These are phyloP conservation scores for Russula sp. DNA, from an alignment of 768 basidiomycete genomes.

Conservation along the genomic window DNA sequence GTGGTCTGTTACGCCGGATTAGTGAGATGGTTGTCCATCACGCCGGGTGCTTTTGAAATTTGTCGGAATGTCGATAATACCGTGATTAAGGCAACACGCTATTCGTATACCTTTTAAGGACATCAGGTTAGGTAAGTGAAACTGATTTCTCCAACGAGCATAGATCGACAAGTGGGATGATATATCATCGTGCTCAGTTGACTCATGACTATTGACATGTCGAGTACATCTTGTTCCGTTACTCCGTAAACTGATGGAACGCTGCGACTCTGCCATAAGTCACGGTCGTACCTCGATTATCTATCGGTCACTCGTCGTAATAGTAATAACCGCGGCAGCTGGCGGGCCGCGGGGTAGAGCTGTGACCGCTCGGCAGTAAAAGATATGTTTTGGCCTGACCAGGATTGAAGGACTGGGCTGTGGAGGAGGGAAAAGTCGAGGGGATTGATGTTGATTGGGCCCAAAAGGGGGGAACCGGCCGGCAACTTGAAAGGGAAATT, in stretches of 20 bases:
- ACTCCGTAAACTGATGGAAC: too few relatives aligned
- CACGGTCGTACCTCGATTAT: conserved; percentile 3
- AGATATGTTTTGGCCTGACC: neutral
- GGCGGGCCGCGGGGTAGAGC: conserved; percentile 15
- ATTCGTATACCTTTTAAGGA: neutral
- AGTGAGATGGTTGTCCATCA: neutral
- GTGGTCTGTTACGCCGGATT: neutral
- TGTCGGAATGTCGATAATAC: neutral
- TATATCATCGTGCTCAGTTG: too few relatives aligned
- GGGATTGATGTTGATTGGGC: neutral
- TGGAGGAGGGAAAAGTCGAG: neutral
- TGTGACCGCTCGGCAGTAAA: neutral
- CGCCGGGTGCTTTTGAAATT: neutral
- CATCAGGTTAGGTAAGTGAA: neutral
- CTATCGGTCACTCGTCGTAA: neutral
- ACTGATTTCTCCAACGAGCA: neutral
- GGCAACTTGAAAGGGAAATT: conserved; percentile 22
- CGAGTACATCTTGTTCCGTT: too few relatives aligned
- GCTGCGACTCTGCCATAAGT: too few relatives aligned
- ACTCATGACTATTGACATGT: too few relatives aligned
- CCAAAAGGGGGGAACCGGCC: conserved; percentile 14
- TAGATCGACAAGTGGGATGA: neutral
- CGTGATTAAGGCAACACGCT: neutral
- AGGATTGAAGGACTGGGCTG: neutral
- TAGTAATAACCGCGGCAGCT: conserved; percentile 2